A percentile compares a stretch with the other conserved stretches of the same genome.
phyloP scores from a whole-genome alignment of 129 eudicot species.

The Flaveria bidentis region DNA sequence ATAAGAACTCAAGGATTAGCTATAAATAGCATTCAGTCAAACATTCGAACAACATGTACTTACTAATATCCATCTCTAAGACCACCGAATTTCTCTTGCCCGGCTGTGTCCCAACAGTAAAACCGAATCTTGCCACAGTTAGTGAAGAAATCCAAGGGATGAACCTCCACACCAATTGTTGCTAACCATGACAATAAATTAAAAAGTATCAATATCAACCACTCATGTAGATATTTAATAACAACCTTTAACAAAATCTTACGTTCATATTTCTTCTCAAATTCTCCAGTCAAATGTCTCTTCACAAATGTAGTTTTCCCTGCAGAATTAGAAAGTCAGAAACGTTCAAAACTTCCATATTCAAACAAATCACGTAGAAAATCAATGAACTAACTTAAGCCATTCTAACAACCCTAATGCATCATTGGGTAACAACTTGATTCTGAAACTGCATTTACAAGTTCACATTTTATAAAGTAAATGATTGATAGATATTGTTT shows the following conservation, averaged over 20 bases:
- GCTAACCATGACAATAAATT: slow-evolving; percentile 37
- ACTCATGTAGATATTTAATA: background rate
- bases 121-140: slow-evolving; percentile 80
- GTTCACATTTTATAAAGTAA: too few species aligned
- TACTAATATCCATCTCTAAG: slow-evolving; percentile 88
- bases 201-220: slow-evolving; percentile 10
- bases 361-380: background rate
- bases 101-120: slow-evolving; percentile 90
- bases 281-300: slow-evolving; percentile 82
- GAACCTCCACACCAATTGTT: slow-evolving; percentile 87
- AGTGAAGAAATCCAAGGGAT: slow-evolving; percentile 79
- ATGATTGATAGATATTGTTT: background rate
- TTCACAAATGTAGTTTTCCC: slow-evolving; percentile 85
- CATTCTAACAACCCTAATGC: background rate
- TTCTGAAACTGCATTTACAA: too few species aligned
- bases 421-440: too few species aligned
- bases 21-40: background rate
- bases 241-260: slow-evolving; percentile 19
- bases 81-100: slow-evolving; percentile 86
- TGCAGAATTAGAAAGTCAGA: slow-evolving; percentile 15
- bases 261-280: slow-evolving; percentile 90
- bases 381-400: background rate
- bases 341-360: background rate
- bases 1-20: background rate
- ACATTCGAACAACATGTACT: slow-evolving; percentile 14